phyloP scores from a whole-genome alignment of 768 basidiomycete species.

The Clitopilus passeckerianus region DNA sequence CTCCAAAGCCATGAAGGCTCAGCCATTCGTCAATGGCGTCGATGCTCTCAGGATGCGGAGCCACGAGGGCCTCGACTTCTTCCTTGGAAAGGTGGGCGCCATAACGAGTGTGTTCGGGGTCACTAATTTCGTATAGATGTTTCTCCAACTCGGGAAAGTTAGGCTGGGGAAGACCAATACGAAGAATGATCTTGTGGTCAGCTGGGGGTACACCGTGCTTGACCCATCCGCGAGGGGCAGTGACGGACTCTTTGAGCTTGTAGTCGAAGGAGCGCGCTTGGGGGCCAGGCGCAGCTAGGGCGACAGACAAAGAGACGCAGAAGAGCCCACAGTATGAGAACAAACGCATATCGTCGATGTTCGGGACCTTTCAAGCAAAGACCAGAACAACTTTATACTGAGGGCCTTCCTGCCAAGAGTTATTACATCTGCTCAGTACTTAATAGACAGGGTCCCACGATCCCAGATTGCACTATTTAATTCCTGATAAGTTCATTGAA shows the following conservation, averaged over 20 bases:
- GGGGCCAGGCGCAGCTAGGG: not conserved
- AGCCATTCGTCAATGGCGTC: constrained; percentile 59
- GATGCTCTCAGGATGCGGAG: constrained; percentile 53
- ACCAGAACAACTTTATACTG: not conserved
- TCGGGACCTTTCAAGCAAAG: not conserved
- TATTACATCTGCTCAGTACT: not conserved
- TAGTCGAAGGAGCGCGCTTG: not conserved
- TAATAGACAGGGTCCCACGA: not conserved
- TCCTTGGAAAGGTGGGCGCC: constrained; percentile 58
- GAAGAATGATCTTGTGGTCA: not conserved
- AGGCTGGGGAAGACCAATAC: not conserved
- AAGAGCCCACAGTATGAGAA: not conserved
- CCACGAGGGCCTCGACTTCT: constrained; percentile 58
- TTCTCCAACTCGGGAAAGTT: not conserved
- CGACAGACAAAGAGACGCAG: not conserved
- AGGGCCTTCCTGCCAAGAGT: not conserved
- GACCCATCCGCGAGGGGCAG: not conserved
- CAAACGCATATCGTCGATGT: not conserved
- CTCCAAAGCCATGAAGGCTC: constrained; percentile 43
- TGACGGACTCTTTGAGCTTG: not conserved
- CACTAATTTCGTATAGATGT: not conserved
- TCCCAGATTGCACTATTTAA: not conserved
- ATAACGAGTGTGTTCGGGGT: not conserved
- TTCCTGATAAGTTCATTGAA: not conserved
- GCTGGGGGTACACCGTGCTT: not conserved